Percentiles rank a stretch among this genome's conserved stretches.
These are phyloP conservation scores for Tetrapyrgos nigripes DNA, from an alignment of 1,284 basidiomycete genomes.

Conservation along the genomic window DNA sequence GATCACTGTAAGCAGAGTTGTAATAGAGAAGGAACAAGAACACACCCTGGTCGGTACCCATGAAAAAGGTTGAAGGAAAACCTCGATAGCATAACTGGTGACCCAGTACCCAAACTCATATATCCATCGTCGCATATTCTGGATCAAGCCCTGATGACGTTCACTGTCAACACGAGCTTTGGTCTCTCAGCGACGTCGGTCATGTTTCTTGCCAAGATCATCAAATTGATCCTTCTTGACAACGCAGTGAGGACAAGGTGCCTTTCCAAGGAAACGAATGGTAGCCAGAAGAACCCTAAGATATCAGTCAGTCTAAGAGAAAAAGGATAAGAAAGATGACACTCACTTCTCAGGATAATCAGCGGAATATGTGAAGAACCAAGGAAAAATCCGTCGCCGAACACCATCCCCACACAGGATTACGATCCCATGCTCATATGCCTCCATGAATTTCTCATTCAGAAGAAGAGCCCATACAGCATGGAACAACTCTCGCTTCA, in stretches of 20 bases:
- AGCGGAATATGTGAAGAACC: slow-evolving; percentile 38
- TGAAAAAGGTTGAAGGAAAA: slow-evolving; percentile 6
- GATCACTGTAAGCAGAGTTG: not conserved
- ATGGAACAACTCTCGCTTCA: slow-evolving; percentile 37
- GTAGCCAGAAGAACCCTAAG: slow-evolving; percentile 30
- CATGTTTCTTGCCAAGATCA: not conserved
- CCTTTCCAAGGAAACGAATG: slow-evolving; percentile 1
- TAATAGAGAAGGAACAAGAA: slow-evolving; percentile 5
- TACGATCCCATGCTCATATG: slow-evolving; percentile 36
- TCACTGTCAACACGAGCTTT: slow-evolving; percentile 20
- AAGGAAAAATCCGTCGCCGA: slow-evolving; percentile 26
- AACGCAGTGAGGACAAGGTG: slow-evolving; percentile 5
- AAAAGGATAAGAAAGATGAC: not conserved
- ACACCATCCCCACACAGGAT: slow-evolving; percentile 37
- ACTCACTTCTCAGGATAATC: slow-evolving; percentile 45
- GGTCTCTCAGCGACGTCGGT: not conserved
- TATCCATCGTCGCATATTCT: slow-evolving; percentile 16
- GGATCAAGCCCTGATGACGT: not conserved
- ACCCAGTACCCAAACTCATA: slow-evolving; percentile 20
- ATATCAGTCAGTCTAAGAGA: slow-evolving; percentile 18
- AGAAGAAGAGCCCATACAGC: slow-evolving; percentile 34
- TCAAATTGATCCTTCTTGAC: not conserved
- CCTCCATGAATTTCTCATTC: slow-evolving; percentile 32
- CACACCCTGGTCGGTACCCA: slow-evolving; percentile 16
- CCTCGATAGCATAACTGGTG: slow-evolving; percentile 11